These are phyloP conservation scores for Botrytis paeoniae DNA, from an alignment of 2,329 filamentous ascomycete genomes.

Conservation along the genomic window DNA sequence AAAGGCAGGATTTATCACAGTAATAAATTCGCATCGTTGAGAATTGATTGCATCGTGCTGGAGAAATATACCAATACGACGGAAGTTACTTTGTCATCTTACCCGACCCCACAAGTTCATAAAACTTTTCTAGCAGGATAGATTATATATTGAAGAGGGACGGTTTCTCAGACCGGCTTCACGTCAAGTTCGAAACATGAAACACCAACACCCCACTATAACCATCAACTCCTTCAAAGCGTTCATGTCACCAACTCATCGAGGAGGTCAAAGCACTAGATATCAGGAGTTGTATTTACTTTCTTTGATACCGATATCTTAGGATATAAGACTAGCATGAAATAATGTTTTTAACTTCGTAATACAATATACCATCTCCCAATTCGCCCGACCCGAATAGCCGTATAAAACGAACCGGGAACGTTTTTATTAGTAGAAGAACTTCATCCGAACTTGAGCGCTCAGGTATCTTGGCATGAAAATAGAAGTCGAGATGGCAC, in stretches of 20 bases:
- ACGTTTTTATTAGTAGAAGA: background rate
- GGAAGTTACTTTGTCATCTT: background rate
- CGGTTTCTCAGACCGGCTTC: too few species aligned
- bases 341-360: background rate
- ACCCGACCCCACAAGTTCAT: background rate
- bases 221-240: background rate
- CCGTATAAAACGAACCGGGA: too few species aligned
- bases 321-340: background rate
- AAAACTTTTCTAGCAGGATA: background rate
- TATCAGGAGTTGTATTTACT: background rate
- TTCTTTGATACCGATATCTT: background rate
- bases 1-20: background rate
- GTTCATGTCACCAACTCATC: background rate
- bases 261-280: background rate
- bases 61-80: background rate
- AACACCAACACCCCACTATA: background rate
- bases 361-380: background rate
- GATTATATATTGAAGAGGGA: background rate
- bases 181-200: slow-evolving; percentile 2
- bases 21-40: background rate
- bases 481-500: background rate
- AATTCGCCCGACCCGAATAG: background rate
- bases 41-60: too few species aligned
- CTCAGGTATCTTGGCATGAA: slow-evolving; percentile 11
- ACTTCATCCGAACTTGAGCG: background rate